phyloP scores from a whole-genome alignment of 2,329 filamentous ascomycete species.

The Fusarium musae region DNA sequence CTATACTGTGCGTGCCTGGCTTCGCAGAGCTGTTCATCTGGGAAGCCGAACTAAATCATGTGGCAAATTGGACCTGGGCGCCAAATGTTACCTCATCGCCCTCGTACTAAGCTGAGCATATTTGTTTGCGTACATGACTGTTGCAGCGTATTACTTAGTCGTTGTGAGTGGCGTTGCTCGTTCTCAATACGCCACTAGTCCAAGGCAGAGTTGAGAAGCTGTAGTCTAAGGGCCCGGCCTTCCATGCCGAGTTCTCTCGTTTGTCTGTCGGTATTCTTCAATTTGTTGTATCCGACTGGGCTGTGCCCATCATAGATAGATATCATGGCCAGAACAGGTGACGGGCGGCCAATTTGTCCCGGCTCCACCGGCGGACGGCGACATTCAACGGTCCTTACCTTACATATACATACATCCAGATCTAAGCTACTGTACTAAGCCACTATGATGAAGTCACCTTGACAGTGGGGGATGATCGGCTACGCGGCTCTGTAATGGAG shows the following conservation, averaged over 20 bases:
- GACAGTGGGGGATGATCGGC: conserved; percentile 16
- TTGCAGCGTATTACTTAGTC: background rate
- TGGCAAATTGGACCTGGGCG: background rate
- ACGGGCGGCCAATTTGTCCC: conserved; percentile 6
- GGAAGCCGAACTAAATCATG: background rate
- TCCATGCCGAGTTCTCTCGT: background rate
- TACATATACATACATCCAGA: background rate
- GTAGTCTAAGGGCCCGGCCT: background rate
- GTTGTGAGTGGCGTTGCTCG: background rate
- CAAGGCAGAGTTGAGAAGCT: background rate
- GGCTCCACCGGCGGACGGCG: conserved; percentile 2
- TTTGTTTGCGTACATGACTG: background rate
- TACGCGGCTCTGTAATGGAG: conserved; percentile 18
- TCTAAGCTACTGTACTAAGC: conserved; percentile 30
- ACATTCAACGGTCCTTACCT: conserved; percentile 12
- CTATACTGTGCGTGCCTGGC: background rate
- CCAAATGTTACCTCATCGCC: background rate
- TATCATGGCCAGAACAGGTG: background rate
- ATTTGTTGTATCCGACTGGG: background rate
- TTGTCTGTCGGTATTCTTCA: background rate
- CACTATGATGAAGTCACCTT: conserved; percentile 39
- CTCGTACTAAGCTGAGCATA: background rate
- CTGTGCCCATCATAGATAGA: background rate
- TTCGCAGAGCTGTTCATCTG: background rate
- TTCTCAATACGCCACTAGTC: background rate